Evolutionary conservation across 768 basidiomycete species (phyloP).

Genomic region (Serendipita sp.): DNA sequence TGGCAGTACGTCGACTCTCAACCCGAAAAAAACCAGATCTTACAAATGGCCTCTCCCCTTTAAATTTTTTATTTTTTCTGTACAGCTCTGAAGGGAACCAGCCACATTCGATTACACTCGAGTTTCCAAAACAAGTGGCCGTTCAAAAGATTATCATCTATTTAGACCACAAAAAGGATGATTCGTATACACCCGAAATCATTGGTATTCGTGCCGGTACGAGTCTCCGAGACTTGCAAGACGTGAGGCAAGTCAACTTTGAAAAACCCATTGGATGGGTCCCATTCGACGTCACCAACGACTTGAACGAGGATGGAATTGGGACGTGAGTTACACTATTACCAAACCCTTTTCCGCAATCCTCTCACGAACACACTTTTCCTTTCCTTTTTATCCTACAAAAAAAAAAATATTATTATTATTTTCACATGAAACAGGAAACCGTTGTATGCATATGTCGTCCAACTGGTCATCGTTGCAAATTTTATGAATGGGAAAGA

Average conservation of each 20-base stretch:
- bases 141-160: conserved; percentile 35
- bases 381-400: neutral
- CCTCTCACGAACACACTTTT: neutral
- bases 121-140: conserved; percentile 79
- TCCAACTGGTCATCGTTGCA: conserved; percentile 77
- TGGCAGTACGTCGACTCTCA: conserved; percentile 58
- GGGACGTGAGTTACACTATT: conserved; percentile 40
- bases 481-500: conserved; percentile 99
- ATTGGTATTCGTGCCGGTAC: conserved; percentile 86
- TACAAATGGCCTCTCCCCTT: neutral
- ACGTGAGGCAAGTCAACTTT: conserved; percentile 68
- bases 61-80: neutral
- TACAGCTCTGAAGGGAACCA: conserved; percentile 83
- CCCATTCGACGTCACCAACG: conserved; percentile 67
- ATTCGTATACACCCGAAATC: conserved; percentile 92
- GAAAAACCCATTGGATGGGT: conserved; percentile 94
- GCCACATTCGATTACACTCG: conserved; percentile 87
- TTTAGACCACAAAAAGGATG: conserved; percentile 63
- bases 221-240: conserved; percentile 79
- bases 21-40: too few relatives aligned
- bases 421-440: conserved; percentile 31
- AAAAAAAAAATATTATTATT: neutral
- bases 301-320: conserved; percentile 61
- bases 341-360: neutral
- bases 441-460: conserved; percentile 73